Evolutionary conservation across 1,284 basidiomycete genomes (phyloP).

Genomic region (Anthracocystis walkeri): DNA sequence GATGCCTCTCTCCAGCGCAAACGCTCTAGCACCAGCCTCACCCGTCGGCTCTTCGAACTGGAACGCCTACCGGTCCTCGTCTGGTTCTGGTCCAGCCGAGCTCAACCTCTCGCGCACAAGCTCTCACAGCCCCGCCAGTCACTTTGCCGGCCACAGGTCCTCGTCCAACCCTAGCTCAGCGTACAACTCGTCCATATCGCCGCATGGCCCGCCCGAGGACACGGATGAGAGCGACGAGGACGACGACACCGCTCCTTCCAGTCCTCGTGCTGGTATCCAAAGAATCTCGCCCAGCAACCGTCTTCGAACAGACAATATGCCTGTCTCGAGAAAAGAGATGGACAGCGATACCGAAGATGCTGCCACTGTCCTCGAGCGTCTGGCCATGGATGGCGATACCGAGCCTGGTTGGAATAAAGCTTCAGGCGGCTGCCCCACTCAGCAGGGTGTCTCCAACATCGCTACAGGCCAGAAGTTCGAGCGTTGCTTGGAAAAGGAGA

Average conservation of each 20-base stretch:
- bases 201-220: constrained; percentile 19
- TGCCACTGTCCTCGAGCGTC: constrained; percentile 62
- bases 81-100: constrained; percentile 16
- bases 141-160: constrained; percentile 19
- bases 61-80: constrained; percentile 36
- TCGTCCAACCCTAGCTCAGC: constrained; percentile 17
- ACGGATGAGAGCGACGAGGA: constrained; percentile 38
- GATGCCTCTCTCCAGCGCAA: constrained; percentile 36
- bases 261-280: constrained; percentile 11
- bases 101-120: constrained; percentile 24
- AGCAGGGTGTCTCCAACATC: constrained; percentile 6
- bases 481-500: constrained; percentile 31
- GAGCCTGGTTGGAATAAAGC: constrained; percentile 19
- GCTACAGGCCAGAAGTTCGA: constrained; percentile 34
- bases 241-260: constrained; percentile 37
- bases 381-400: constrained; percentile 55
- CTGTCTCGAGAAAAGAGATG: constrained; percentile 45
- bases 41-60: constrained; percentile 37
- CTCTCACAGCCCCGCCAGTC: constrained; percentile 29
- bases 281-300: constrained; percentile 22
- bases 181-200: constrained; percentile 34
- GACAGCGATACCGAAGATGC: constrained; percentile 67
- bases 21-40: constrained; percentile 23
- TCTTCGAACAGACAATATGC: constrained; percentile 37
- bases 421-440: constrained; percentile 12